A percentile compares a stretch with the other conserved stretches of the same genome.
Conservation (phyloP, 441 rosid species). For the Bruguiera hainesii region DNA sequence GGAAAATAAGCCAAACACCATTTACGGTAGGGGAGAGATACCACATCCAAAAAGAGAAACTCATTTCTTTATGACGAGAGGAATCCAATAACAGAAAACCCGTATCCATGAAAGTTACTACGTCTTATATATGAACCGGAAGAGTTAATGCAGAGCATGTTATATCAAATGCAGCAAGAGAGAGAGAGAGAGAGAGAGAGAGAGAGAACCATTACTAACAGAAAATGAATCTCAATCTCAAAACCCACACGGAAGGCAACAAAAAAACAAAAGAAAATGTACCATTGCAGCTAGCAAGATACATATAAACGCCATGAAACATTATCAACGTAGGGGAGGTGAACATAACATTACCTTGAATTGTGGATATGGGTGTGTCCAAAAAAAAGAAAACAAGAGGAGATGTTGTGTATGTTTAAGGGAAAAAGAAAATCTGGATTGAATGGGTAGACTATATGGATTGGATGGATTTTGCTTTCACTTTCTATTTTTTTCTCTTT, state of each 20-base stretch:
- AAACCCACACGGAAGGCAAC: slow-evolving; percentile 1
- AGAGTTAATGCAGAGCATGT: not conserved
- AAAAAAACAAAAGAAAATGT: not conserved
- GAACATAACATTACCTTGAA: slow-evolving; percentile 28
- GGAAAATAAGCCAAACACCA: too few relatives aligned
- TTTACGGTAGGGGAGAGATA: too few relatives aligned
- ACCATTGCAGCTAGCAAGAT: not conserved
- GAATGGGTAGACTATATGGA: not conserved
- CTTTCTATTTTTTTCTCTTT: not conserved
- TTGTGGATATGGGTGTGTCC: not conserved
- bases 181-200: not conserved
- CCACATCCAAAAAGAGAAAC: too few relatives aligned
- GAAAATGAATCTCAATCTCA: not conserved
- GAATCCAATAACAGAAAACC: not conserved
- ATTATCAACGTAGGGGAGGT: not conserved
- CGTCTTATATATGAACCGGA: too few relatives aligned
- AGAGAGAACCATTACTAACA: not conserved
- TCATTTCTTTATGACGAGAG: too few relatives aligned
- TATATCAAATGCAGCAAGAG: not conserved
- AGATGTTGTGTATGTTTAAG: too few relatives aligned
- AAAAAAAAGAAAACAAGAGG: too few relatives aligned
- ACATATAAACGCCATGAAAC: not conserved
- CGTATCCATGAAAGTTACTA: too few relatives aligned
- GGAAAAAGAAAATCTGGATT: slow-evolving; percentile 15
- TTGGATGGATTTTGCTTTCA: not conserved